These are phyloP conservation scores for Cornus controversa DNA, from an alignment of 148 eudicot species.

Conservation along the genomic window DNA sequence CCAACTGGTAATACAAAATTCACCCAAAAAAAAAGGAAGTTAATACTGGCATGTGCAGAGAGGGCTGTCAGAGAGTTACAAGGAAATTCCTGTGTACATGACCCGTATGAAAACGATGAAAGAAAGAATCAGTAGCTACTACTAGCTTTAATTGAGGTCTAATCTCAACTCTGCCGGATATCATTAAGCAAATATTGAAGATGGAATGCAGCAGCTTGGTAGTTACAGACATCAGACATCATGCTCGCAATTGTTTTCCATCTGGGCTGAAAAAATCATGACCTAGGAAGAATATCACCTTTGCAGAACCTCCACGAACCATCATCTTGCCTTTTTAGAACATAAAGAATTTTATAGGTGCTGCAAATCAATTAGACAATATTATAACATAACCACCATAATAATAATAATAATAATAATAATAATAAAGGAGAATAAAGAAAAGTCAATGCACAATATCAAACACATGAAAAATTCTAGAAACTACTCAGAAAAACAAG, in stretches of 20 bases:
- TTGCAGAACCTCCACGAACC: conserved; percentile 88
- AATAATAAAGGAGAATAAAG: neutral
- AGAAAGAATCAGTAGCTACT: too few species aligned
- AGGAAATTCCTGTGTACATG: too few species aligned
- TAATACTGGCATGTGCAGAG: too few species aligned
- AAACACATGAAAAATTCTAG: neutral
- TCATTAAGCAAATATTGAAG: conserved; percentile 14
- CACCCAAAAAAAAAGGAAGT: too few species aligned
- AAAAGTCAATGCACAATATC: neutral
- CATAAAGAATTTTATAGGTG: conserved; percentile 69
- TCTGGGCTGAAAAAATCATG: conserved; percentile 28
- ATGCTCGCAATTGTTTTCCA: neutral
- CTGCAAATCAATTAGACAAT: conserved; percentile 43
- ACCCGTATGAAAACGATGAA: too few species aligned
- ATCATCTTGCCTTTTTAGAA: conserved; percentile 69
- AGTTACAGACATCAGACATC: neutral
- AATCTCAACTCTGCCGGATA: conserved; percentile 13
- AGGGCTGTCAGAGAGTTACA: too few species aligned
- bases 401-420: too few species aligned
- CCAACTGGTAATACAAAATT: too few species aligned
- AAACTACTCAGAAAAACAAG: neutral
- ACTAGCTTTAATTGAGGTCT: conserved; percentile 7
- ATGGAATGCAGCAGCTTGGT: conserved; percentile 1
- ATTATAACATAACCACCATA: neutral
- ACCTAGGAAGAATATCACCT: conserved; percentile 51